These are phyloP conservation scores for Bipolaris victoriae DNA, from an alignment of 2,329 filamentous ascomycete genomes.

Conservation along the genomic window DNA sequence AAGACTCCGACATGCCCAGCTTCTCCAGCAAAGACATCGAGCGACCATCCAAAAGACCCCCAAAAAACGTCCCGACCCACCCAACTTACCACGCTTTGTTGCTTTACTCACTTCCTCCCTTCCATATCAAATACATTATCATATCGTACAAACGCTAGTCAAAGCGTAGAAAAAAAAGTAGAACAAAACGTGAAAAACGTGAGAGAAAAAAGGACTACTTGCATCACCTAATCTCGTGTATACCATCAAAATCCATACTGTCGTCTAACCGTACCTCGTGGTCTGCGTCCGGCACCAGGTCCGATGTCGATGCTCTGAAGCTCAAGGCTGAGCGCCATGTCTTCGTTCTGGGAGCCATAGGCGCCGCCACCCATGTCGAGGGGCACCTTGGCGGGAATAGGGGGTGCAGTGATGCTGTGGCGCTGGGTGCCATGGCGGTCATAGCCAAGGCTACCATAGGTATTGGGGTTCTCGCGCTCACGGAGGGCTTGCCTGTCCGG, in stretches of 20 bases:
- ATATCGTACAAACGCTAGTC: conserved; percentile 15
- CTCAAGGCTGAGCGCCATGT: conserved; percentile 71
- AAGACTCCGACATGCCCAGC: conserved; percentile 11
- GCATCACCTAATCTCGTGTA: not conserved
- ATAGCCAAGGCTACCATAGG: conserved; percentile 41
- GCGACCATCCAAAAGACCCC: not conserved
- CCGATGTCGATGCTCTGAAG: conserved; percentile 62
- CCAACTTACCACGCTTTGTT: not conserved
- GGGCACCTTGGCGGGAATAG: conserved; percentile 74
- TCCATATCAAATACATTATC: conserved; percentile 3
- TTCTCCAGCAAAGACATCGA: conserved; percentile 11
- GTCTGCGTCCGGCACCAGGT: conserved; percentile 31
- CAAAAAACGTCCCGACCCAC: not conserved
- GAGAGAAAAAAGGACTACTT: not conserved
- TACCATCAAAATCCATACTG: conserved; percentile 21
- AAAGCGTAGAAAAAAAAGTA: not conserved
- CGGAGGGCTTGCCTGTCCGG: conserved; percentile 39
- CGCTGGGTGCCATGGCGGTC: conserved; percentile 30
- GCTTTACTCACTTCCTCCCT: not conserved
- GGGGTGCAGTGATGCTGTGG: conserved; percentile 54
- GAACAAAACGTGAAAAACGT: not conserved
- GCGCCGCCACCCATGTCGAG: conserved; percentile 42
- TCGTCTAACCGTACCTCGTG: conserved; percentile 20
- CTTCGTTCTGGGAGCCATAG: conserved; percentile 13
- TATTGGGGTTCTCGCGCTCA: conserved; percentile 44